These are phyloP conservation scores for Cyclospora cayetanensis DNA, from an alignment of 169 alveolate genomes.

Conservation along the genomic window DNA sequence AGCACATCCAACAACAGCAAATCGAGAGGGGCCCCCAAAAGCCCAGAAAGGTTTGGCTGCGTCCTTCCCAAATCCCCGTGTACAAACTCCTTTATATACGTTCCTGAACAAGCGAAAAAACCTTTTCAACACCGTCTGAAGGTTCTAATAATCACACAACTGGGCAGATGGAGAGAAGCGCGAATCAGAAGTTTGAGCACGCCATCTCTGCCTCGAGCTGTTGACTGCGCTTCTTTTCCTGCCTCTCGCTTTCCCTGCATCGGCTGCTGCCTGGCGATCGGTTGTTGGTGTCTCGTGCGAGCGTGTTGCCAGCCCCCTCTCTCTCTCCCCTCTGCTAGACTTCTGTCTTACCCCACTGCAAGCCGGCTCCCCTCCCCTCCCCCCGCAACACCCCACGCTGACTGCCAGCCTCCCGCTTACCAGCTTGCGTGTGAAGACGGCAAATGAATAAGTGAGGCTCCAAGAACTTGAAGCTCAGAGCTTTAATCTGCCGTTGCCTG, in stretches of 20 bases:
- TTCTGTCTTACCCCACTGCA: no score
- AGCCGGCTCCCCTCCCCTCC: no score
- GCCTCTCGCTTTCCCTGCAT: no score
- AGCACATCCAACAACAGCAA: conserved; percentile 82
- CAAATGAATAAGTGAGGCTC: conserved; percentile 22
- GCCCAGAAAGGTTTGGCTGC: conserved; percentile 81
- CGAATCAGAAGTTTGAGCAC: background rate
- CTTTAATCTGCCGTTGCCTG: background rate
- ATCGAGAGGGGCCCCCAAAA: conserved; percentile 65
- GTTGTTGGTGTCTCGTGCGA: no score
- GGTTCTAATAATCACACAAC: background rate
- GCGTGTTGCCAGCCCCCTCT: no score
- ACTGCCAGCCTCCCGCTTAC: background rate
- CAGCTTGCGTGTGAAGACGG: conserved; percentile 58
- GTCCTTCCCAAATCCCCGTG: conserved; percentile 93
- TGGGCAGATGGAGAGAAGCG: background rate
- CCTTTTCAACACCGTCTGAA: background rate
- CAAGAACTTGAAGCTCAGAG: background rate
- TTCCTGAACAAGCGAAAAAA: conserved; percentile 82
- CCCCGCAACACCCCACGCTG: no score
- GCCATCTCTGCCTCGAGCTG: no score
- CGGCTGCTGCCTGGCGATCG: no score
- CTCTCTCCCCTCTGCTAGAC: no score
- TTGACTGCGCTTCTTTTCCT: no score
- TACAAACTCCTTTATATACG: conserved; percentile 92